Base-by-base conservation (phyloP, 2,329 filamentous ascomycete genomes). In the Penicillium sp. region DNA sequence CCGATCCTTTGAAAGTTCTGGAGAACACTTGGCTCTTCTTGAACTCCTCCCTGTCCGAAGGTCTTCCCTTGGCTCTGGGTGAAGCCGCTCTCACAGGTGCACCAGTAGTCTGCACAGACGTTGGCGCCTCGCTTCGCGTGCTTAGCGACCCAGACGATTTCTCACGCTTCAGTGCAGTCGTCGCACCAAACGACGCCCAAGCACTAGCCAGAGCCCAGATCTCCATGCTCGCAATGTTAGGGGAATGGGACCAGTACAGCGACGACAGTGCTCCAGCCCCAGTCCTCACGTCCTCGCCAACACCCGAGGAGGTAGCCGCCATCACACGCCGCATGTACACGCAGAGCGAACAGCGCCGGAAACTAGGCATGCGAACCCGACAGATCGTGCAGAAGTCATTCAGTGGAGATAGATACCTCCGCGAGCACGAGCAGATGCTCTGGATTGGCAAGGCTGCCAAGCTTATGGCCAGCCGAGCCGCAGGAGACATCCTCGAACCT, bases 401-500 rank as follows among this genome's bases (percentile, higher is more conserved):
- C 65, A 78, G 78, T 44, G 81, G 81, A 2, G 79, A 83, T 39
- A 75, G 81, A 0, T 85, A 84, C 62, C 75, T 84, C 22, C 77
- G 83, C 33, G 82, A 84, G 63, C 81, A 84, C 63, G 82, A 84
- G 62, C 82, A 85, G 60, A 81, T 79, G 78, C 77, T 81, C 51
- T 82, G 80, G 79, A 69, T 75, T 33, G 71, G 71, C 45, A 74
- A 74, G 56, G 63, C 66, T 3, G 58, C 61, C 9, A 72, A 69
- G 48, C 57, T 65, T 38, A 71, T 71, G 64, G 60, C 64, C 27
- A 65, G 47, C 24, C 61, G 67, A 4, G 50, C 57, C 18, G 57
- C 55, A 8, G 64, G 56, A 11, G 55, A 61, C 28, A 49, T 58
- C 18, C 58, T 55, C 18, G 65, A 67, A 18, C 62, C 64, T 1